A percentile compares a stretch with the other conserved stretches of the same genome.
Conservation (phyloP, 306 rosid genomes). For the Fagus crenata region DNA sequence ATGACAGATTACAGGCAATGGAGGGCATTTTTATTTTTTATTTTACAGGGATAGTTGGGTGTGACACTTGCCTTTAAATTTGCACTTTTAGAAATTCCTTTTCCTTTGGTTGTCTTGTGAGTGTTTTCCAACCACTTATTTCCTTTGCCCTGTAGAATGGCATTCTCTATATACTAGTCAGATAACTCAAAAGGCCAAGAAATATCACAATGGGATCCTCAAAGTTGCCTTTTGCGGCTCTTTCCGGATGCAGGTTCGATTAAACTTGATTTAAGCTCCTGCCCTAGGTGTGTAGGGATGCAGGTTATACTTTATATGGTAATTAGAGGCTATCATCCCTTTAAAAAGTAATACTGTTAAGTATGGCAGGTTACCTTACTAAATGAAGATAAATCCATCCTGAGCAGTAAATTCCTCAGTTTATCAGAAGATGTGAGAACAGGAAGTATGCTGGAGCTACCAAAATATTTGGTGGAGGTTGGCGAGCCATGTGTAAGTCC, state of each 20-base stretch:
- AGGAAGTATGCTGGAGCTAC: slow-evolving; percentile 33
- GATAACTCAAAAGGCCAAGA: slow-evolving; percentile 39
- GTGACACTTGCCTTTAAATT: neutral
- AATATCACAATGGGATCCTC: slow-evolving; percentile 32
- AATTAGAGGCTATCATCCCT: neutral
- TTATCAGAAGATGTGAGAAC: slow-evolving; percentile 26
- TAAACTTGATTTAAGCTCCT: slow-evolving; percentile 5
- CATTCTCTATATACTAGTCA: slow-evolving; percentile 33
- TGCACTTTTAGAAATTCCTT: neutral
- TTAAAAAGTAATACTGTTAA: neutral
- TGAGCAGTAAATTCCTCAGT: slow-evolving; percentile 29
- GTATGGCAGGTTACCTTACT: slow-evolving; percentile 36
- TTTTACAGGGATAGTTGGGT: neutral
- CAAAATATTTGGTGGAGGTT: slow-evolving; percentile 36
- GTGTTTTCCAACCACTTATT: neutral
- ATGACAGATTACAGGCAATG: neutral
- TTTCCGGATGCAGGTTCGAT: slow-evolving; percentile 25
- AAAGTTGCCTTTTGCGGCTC: slow-evolving; percentile 32
- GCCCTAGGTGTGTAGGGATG: neutral
- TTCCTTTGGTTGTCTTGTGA: neutral
- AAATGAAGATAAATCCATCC: slow-evolving; percentile 29
- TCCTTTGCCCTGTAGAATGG: slow-evolving; percentile 33
- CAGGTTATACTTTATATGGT: neutral
- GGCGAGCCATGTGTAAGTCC: slow-evolving; percentile 17
- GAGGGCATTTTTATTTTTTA: neutral